These are phyloP conservation scores for Neurospora terricola DNA, from an alignment of 495 filamentous ascomycete species.

Conservation along the genomic window DNA sequence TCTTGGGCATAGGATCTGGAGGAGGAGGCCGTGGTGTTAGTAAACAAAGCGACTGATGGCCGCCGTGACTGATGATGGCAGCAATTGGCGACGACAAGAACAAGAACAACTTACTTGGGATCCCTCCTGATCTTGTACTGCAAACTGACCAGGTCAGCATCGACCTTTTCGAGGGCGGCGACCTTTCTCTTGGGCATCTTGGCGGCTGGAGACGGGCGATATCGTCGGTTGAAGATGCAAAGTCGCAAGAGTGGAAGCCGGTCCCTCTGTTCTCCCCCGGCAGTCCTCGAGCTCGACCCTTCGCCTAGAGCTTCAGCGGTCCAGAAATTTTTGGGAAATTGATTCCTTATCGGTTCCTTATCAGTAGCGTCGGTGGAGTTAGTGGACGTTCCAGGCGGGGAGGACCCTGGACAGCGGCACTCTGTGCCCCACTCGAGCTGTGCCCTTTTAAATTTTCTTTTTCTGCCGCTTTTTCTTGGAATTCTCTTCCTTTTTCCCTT, in stretches of 20 bases:
- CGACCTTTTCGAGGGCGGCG: slow-evolving; percentile 86
- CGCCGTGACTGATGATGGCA: not conserved
- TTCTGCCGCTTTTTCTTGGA: not conserved
- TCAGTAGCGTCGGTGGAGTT: not conserved
- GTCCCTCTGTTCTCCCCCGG: not conserved
- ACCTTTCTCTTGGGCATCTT: slow-evolving; percentile 78
- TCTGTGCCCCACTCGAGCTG: not conserved
- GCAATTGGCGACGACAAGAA: not conserved
- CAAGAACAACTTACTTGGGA: slow-evolving; percentile 46
- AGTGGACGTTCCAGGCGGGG: not conserved
- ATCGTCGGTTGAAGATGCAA: not conserved
- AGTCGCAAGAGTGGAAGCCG: not conserved
- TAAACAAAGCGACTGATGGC: not conserved
- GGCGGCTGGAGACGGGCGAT: slow-evolving; percentile 1
- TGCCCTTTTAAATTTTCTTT: not conserved
- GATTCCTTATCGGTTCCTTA: not conserved
- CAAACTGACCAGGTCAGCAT: slow-evolving; percentile 79
- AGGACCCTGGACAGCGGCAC: not conserved
- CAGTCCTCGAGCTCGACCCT: not conserved
- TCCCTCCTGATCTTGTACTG: slow-evolving; percentile 85
- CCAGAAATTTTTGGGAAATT: not conserved
- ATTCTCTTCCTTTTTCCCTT: not conserved
- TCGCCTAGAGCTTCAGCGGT: not conserved
- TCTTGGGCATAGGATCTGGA: slow-evolving; percentile 72
- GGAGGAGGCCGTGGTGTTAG: not conserved